phyloP scores from a whole-genome alignment of 192 early-diverging fungal species.

The Coemansia sp. region DNA sequence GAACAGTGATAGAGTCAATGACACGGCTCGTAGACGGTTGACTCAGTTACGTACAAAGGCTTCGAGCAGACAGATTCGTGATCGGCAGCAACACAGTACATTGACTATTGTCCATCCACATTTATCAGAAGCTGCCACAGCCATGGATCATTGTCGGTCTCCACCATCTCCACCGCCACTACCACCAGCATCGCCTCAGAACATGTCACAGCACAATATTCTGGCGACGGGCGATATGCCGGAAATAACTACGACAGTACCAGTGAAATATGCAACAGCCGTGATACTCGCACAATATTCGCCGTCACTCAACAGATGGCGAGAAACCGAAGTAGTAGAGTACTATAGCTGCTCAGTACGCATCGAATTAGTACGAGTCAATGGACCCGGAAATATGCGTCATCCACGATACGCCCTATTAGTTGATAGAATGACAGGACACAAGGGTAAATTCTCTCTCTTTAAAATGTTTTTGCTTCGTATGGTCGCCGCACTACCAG shows the following conservation, averaged over 20 bases:
- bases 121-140: background rate
- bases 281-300: constrained; percentile 52
- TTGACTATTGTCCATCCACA: constrained; percentile 21
- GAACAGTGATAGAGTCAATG: background rate
- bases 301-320: constrained; percentile 44
- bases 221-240: background rate
- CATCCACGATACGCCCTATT: constrained; percentile 35
- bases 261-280: constrained; percentile 33
- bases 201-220: background rate
- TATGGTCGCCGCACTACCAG: constrained; percentile 32
- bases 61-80: background rate
- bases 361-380: constrained; percentile 44
- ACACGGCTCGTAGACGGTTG: background rate
- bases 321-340: constrained; percentile 53
- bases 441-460: constrained; percentile 43
- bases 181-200: background rate
- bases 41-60: background rate
- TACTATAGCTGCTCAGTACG: constrained; percentile 55
- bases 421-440: constrained; percentile 45
- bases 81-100: background rate
- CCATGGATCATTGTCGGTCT: background rate
- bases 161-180: background rate
- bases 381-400: constrained; percentile 1
- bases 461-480: constrained; percentile 42
- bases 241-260: constrained; percentile 21